A percentile compares a stretch with the other conserved stretches of the same genome.
Conservation (phyloP, 495 filamentous ascomycete species). For the Penicillium desertorum region DNA sequence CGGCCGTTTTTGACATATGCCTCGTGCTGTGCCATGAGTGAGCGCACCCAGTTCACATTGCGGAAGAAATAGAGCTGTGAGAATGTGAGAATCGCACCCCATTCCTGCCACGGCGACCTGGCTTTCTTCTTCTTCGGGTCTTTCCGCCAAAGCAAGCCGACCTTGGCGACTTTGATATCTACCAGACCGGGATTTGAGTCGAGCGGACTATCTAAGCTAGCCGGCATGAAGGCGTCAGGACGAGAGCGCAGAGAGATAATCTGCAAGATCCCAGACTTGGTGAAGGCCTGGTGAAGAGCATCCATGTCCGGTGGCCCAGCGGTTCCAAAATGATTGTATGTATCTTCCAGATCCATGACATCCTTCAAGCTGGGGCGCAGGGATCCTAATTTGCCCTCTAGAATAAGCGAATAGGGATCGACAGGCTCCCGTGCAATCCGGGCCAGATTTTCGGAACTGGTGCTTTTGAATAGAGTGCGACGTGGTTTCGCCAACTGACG, state of each 20-base stretch:
- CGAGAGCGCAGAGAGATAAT: constrained; percentile 91
- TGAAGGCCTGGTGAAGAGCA: constrained; percentile 80
- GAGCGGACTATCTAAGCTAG: constrained; percentile 77
- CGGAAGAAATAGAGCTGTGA: constrained; percentile 97
- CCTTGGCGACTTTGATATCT: constrained; percentile 96
- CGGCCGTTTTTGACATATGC: constrained; percentile 61
- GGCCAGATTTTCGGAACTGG: constrained; percentile 63
- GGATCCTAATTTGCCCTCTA: constrained; percentile 80
- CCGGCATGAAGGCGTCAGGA: constrained; percentile 92
- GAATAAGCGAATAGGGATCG: constrained; percentile 90
- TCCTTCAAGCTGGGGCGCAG: constrained; percentile 84
- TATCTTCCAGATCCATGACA: constrained; percentile 88
- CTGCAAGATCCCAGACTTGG: constrained; percentile 85
- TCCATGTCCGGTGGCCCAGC: constrained; percentile 69
- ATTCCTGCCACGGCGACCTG: constrained; percentile 96
- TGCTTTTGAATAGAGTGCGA: constrained; percentile 69
- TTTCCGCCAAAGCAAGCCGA: constrained; percentile 94
- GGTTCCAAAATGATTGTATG: constrained; percentile 82
- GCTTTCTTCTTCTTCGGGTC: constrained; percentile 92
- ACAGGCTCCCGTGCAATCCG: constrained; percentile 76
- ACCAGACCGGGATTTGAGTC: constrained; percentile 91
- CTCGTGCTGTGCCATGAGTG: constrained; percentile 81
- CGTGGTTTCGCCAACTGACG: constrained; percentile 72
- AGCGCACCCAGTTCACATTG: constrained; percentile 89
- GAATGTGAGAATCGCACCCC: constrained; percentile 92